Base-by-base conservation (phyloP, 768 basidiomycete species). In the Rhodosporidiobolus sp. region DNA sequence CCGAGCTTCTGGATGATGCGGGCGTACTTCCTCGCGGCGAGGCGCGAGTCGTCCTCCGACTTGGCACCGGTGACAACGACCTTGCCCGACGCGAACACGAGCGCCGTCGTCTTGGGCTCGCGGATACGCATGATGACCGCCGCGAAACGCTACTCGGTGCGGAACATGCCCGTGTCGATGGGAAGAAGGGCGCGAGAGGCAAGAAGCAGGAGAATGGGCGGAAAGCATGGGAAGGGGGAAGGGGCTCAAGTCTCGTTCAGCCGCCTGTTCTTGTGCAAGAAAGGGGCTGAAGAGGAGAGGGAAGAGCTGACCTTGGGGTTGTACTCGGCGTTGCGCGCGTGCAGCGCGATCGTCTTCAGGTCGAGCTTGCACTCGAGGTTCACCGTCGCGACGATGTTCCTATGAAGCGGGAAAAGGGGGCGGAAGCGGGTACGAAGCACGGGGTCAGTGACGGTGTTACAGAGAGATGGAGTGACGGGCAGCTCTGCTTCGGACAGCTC, bases 91-190 rank as follows among this genome's bases (percentile, higher is more conserved):
- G 96, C 96, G 82, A 99, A 99, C 82, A 99, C 98, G 77, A 99
- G 88, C 32, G 95, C 96, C 63, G 96, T 99, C 70, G 96, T 99
- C 86, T 99, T 99, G 62, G 96, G 96, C 78, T 98, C 96, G 77
- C 96, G 94, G 80, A 99, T 98, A 82, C 96, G 92, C 96, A 99
- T 99, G 84, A 99, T 98, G 77, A 98, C 96, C 72, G 96, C 96
- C 78, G 95, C 96, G 85, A 99, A 99, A 89, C 96, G 96, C 96
- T 99, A 84, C 67, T 38, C 84, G 65, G 79, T 6, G 85, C 84
- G 84, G 43, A 35, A 55, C 19, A n/a, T n/a, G n/a, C n/a, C n/a
- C n/a, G n/a, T n/a, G n/a, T n/a, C n/a, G n/a, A 84, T 87, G 86
- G 86, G 86, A 85, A 50, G 86, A 50, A 38, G 54, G 84, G 83